These are phyloP conservation scores for Neurospora sp. DNA, from an alignment of 495 filamentous ascomycete genomes.

Conservation along the genomic window DNA sequence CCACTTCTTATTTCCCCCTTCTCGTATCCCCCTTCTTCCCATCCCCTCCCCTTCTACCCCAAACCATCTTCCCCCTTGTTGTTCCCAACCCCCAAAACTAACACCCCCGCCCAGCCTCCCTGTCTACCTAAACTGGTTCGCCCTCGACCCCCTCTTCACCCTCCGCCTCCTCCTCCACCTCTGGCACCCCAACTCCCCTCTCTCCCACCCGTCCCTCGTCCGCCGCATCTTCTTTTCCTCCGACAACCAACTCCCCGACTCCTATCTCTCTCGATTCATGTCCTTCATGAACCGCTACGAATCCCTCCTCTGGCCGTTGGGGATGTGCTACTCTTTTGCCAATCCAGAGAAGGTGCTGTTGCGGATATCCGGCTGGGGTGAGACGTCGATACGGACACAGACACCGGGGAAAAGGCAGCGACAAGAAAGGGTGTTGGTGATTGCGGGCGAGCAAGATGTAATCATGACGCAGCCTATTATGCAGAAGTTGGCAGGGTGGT, in stretches of 20 bases:
- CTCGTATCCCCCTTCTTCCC: not conserved
- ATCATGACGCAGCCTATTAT: slow-evolving; percentile 16
- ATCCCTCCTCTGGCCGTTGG: slow-evolving; percentile 34
- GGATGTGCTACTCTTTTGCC: slow-evolving; percentile 31
- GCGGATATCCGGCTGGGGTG: slow-evolving; percentile 22
- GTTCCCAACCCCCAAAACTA: not conserved
- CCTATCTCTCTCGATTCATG: slow-evolving; percentile 27
- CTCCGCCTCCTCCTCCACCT: slow-evolving; percentile 32
- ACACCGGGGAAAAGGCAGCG: not conserved
- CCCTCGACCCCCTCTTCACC: slow-evolving; percentile 32
- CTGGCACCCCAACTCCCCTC: slow-evolving; percentile 37
- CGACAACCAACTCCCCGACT: slow-evolving; percentile 10
- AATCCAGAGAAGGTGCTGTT: slow-evolving; percentile 23
- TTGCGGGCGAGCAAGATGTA: slow-evolving; percentile 27
- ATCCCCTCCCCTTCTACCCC: not conserved
- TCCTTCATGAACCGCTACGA: slow-evolving; percentile 29
- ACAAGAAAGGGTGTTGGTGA: slow-evolving; percentile 24
- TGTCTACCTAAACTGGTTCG: slow-evolving; percentile 36
- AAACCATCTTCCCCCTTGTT: not conserved
- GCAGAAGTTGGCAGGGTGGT: slow-evolving; percentile 40
- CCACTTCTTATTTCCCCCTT: too few relatives aligned
- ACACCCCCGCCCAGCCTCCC: slow-evolving; percentile 9
- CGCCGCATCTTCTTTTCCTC: slow-evolving; percentile 33
- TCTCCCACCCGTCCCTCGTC: slow-evolving; percentile 33
- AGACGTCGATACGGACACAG: not conserved